Percentiles rank a stretch among this genome's conserved stretches.
Evolutionary conservation across 768 basidiomycete species (phyloP).

Genomic region (Russula earlei): DNA sequence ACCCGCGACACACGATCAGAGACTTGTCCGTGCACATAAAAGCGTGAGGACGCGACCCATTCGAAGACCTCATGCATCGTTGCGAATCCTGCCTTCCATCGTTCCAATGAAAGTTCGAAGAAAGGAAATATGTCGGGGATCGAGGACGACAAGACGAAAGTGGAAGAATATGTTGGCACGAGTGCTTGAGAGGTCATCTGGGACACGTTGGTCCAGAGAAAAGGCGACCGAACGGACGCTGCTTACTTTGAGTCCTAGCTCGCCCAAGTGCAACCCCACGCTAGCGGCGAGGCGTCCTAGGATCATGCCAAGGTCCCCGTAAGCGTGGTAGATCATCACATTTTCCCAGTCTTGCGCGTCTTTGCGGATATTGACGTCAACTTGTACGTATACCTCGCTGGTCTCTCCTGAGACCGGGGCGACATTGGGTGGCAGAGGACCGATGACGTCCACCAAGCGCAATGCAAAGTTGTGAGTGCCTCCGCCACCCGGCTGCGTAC

Average conservation of each 20-base stretch:
- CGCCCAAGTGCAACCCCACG: constrained; percentile 40
- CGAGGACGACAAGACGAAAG: constrained; percentile 41
- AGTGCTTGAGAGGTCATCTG: constrained; percentile 32
- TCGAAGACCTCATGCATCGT: constrained; percentile 46
- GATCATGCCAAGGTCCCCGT: constrained; percentile 69
- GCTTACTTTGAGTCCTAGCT: constrained; percentile 50
- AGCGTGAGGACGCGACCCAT: constrained; percentile 47
- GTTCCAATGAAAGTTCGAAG: constrained; percentile 45
- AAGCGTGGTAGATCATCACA: constrained; percentile 47
- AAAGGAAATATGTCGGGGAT: constrained; percentile 45
- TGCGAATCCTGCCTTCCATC: constrained; percentile 44
- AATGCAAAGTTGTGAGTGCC: constrained; percentile 59
- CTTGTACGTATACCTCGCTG: constrained; percentile 34
- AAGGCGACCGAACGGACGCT: neutral
- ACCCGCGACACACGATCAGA: constrained; percentile 18
- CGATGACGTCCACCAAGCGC: constrained; percentile 28
- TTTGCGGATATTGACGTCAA: constrained; percentile 54
- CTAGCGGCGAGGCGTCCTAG: constrained; percentile 46
- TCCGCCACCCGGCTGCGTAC: constrained; percentile 40
- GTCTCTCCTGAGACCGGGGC: constrained; percentile 6
- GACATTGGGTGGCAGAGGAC: constrained; percentile 28
- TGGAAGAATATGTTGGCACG: constrained; percentile 26
- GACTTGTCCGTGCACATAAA: constrained; percentile 39
- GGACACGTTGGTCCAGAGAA: constrained; percentile 23
- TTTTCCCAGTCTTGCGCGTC: constrained; percentile 43